phyloP scores from a whole-genome alignment of 768 basidiomycete genomes.

The Mycena metata region DNA sequence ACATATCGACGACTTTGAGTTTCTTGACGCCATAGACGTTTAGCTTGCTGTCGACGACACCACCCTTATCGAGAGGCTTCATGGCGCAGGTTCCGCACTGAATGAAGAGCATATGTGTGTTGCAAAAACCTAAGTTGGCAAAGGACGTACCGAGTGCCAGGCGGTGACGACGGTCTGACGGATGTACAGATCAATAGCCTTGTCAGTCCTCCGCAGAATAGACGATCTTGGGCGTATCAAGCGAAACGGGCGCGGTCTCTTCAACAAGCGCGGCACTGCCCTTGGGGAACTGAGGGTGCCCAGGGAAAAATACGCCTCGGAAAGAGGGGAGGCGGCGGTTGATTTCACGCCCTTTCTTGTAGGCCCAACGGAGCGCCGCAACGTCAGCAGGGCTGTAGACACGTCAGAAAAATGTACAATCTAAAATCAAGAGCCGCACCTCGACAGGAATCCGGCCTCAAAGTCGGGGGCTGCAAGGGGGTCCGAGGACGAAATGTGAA shows the following conservation, averaged over 20 bases:
- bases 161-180: constrained; percentile 54
- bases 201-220: constrained; percentile 12
- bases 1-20: constrained; percentile 70
- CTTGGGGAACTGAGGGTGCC: not conserved
- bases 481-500: constrained; percentile 38
- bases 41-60: constrained; percentile 73
- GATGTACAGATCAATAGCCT: constrained; percentile 54
- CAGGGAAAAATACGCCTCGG: constrained; percentile 45
- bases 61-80: constrained; percentile 69
- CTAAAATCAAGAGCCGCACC: not conserved
- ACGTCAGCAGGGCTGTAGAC: constrained; percentile 57
- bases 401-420: constrained; percentile 7
- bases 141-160: constrained; percentile 59
- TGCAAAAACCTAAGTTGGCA: not conserved
- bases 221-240: constrained; percentile 53
- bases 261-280: constrained; percentile 49
- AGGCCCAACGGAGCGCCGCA: constrained; percentile 61
- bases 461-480: constrained; percentile 33
- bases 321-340: constrained; percentile 65
- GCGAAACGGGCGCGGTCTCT: constrained; percentile 48
- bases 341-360: constrained; percentile 69
- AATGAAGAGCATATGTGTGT: constrained; percentile 50
- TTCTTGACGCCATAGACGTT: constrained; percentile 72
- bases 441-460: constrained; percentile 22
- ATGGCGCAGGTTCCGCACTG: constrained; percentile 71